Evolutionary conservation across 1,139 yeast species (phyloP).

Genomic region (Pichia sp.): DNA sequence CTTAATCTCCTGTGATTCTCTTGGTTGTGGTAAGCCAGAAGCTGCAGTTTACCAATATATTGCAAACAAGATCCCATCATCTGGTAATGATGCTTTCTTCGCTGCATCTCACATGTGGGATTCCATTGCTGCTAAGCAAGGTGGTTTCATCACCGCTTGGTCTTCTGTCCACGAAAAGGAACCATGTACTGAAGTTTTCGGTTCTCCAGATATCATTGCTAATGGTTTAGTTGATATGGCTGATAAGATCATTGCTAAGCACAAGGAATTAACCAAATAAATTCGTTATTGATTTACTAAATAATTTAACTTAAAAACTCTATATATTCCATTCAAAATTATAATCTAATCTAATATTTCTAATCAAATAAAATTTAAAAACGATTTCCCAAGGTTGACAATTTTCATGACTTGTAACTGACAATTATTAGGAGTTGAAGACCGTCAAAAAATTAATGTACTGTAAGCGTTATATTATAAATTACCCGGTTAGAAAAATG

Average conservation of each 20-base stretch:
- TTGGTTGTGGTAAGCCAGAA: slow-evolving; percentile 30
- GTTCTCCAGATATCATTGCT: slow-evolving; percentile 27
- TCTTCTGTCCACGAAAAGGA: slow-evolving; percentile 27
- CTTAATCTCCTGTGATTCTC: slow-evolving; percentile 28
- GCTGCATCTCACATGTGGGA: slow-evolving; percentile 32
- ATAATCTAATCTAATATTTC: not conserved
- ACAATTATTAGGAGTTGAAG: no score
- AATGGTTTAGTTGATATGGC: slow-evolving; percentile 28
- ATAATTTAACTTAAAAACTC: no score
- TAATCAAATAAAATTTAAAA: no score
- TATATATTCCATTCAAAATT: no score
- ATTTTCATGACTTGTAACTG: no score
- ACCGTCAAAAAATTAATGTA: not conserved
- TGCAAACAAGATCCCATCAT: slow-evolving; percentile 29
- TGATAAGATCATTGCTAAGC: slow-evolving; percentile 26
- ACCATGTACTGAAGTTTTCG: slow-evolving; percentile 27
- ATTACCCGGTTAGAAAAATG: no score
- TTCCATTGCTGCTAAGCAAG: slow-evolving; percentile 28
- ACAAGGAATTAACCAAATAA: slow-evolving; percentile 17
- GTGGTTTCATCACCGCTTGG: slow-evolving; percentile 31
- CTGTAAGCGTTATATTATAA: no score
- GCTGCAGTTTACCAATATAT: slow-evolving; percentile 26
- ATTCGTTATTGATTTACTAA: no score
- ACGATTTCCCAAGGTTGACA: no score
- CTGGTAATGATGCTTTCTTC: slow-evolving; percentile 25